Percentiles rank a stretch among this genome's conserved stretches.
Conservation (phyloP, 1,139 yeast genomes). For the Saccharomyces hybrid region DNA sequence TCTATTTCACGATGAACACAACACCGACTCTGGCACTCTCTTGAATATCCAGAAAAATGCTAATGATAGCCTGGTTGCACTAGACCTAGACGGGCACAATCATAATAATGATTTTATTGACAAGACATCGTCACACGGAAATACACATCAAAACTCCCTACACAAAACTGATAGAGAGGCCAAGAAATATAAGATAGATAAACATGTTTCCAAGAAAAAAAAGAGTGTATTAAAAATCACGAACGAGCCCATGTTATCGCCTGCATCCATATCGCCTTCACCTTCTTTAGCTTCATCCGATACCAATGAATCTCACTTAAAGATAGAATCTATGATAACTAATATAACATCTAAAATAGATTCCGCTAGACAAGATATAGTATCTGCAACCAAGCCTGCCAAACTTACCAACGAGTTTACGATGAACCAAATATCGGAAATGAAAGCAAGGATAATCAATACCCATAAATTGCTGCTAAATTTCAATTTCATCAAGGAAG, state of each 20-base stretch:
- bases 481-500: constrained; percentile 29
- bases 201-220: neutral
- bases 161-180: neutral
- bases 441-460: constrained; percentile 29
- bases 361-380: constrained; percentile 3
- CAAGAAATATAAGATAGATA: neutral
- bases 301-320: constrained; percentile 3
- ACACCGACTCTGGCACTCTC: neutral
- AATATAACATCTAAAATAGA: constrained; percentile 2
- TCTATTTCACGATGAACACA: constrained; percentile 16
- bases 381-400: constrained; percentile 5
- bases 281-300: constrained; percentile 2
- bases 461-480: constrained; percentile 29
- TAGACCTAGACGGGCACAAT: neutral
- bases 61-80: neutral
- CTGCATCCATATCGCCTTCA: constrained; percentile 20
- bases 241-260: constrained; percentile 10
- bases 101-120: neutral
- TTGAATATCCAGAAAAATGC: neutral
- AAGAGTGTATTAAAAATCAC: constrained; percentile 3
- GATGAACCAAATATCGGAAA: constrained; percentile 21
- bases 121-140: neutral
- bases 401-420: constrained; percentile 17
- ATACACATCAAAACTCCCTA: neutral
- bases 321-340: constrained; percentile 3